phyloP scores from a whole-genome alignment of 2,329 filamentous ascomycete genomes.

The Knufia petricola region DNA sequence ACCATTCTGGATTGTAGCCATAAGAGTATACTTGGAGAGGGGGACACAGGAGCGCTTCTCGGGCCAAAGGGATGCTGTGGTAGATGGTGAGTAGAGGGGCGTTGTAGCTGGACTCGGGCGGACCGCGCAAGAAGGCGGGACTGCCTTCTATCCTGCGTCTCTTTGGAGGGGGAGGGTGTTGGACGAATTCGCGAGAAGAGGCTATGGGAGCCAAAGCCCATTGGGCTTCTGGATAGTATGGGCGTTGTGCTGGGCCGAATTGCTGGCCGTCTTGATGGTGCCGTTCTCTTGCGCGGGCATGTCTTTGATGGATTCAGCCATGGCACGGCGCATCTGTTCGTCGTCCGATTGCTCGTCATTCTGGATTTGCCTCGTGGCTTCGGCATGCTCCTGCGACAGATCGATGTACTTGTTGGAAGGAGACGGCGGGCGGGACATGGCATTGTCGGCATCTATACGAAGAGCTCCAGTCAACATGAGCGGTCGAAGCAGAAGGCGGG shows the following conservation, averaged over 20 bases:
- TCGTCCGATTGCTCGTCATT: conserved; percentile 29
- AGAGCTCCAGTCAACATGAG: conserved; percentile 22
- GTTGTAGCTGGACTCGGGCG: conserved; percentile 44
- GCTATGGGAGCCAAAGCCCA: conserved; percentile 48
- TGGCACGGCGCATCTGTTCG: conserved; percentile 36
- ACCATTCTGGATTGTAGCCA: conserved; percentile 50
- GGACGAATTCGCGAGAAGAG: conserved; percentile 43
- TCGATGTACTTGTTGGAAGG: conserved; percentile 34
- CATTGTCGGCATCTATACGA: conserved; percentile 30
- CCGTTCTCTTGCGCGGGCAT: conserved; percentile 46
- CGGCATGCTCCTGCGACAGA: conserved; percentile 24
- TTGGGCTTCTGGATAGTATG: conserved; percentile 43
- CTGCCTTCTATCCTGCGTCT: conserved; percentile 39
- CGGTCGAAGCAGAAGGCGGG: not conserved
- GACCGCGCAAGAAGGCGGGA: conserved; percentile 50
- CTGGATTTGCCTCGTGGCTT: conserved; percentile 21
- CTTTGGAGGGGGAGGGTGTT: conserved; percentile 44
- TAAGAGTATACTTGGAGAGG: conserved; percentile 40
- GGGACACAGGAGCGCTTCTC: conserved; percentile 47
- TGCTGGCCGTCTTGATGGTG: conserved; percentile 34
- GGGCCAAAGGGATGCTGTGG: conserved; percentile 50
- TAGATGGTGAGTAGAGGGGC: conserved; percentile 51
- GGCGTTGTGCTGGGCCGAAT: conserved; percentile 47
- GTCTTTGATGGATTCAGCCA: conserved; percentile 37
- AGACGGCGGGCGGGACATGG: conserved; percentile 32